Evolutionary conservation across 1,139 yeast genomes (phyloP).

Genomic region (Kodamaea alishanica): DNA sequence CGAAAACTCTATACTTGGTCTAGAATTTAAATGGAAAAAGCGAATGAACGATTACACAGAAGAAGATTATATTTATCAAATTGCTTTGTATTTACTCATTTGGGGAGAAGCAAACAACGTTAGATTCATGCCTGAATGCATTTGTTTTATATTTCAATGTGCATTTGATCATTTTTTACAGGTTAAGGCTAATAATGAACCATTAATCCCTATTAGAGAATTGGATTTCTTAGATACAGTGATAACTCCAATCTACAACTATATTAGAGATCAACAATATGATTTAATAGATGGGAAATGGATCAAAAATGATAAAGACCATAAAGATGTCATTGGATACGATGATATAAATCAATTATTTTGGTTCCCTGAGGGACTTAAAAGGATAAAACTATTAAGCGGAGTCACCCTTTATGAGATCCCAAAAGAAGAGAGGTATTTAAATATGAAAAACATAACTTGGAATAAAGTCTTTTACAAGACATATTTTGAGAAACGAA

Average conservation of each 20-base stretch:
- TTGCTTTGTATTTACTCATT: constrained; percentile 33
- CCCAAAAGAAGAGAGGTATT: constrained; percentile 44
- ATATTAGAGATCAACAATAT: constrained; percentile 42
- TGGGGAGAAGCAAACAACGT: constrained; percentile 47
- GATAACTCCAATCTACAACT: constrained; percentile 46
- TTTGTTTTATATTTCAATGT: constrained; percentile 37
- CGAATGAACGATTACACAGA: constrained; percentile 18
- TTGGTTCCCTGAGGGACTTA: constrained; percentile 70
- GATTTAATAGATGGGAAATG: constrained; percentile 34
- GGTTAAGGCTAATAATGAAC: background rate
- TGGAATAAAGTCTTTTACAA: constrained; percentile 69
- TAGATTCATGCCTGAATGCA: constrained; percentile 42
- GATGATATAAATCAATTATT: constrained; percentile 84
- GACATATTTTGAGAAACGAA: constrained; percentile 68
- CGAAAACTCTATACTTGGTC: constrained; percentile 15
- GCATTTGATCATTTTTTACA: constrained; percentile 22
- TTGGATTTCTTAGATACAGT: constrained; percentile 32
- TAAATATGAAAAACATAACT: constrained; percentile 42
- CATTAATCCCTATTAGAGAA: background rate
- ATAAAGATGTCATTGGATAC: constrained; percentile 68
- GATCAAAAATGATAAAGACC: constrained; percentile 59
- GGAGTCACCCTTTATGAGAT: constrained; percentile 35
- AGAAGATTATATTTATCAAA: constrained; percentile 26
- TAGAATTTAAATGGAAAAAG: constrained; percentile 23
- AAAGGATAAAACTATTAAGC: constrained; percentile 41